Evolutionary conservation across 2,329 filamentous ascomycete species (phyloP).

Genomic region (Paracoccidioides lutzii): DNA sequence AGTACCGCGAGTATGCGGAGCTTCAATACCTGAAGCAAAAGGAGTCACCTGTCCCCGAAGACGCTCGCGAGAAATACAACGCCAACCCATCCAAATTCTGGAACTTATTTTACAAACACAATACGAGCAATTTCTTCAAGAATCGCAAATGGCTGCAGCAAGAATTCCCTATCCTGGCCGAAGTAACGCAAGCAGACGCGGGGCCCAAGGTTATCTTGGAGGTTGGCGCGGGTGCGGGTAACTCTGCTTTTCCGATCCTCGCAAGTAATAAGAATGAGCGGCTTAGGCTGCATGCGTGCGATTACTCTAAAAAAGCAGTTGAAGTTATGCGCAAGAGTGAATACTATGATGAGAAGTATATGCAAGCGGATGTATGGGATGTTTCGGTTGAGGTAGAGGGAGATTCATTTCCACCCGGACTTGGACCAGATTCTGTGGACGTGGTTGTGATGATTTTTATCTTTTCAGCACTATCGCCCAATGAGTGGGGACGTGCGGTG

Average conservation of each 20-base stretch:
- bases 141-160: slow-evolving; percentile 94
- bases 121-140: slow-evolving; percentile 96
- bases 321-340: slow-evolving; percentile 77
- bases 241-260: slow-evolving; percentile 87
- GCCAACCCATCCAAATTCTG: slow-evolving; percentile 87
- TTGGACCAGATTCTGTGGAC: slow-evolving; percentile 71
- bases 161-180: slow-evolving; percentile 79
- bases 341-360: slow-evolving; percentile 56
- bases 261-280: slow-evolving; percentile 68
- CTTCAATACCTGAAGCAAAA: slow-evolving; percentile 76
- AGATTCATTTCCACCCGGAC: slow-evolving; percentile 53
- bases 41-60: slow-evolving; percentile 75
- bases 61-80: slow-evolving; percentile 86
- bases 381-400: slow-evolving; percentile 47
- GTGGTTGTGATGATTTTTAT: slow-evolving; percentile 93
- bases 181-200: slow-evolving; percentile 57
- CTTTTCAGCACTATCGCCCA: slow-evolving; percentile 78
- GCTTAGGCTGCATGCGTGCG: slow-evolving; percentile 81
- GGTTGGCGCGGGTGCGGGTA: slow-evolving; percentile 88
- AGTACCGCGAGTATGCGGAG: slow-evolving; percentile 75
- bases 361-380: slow-evolving; percentile 94
- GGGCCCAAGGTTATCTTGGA: slow-evolving; percentile 65
- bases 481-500: slow-evolving; percentile 73
- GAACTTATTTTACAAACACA: slow-evolving; percentile 98
- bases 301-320: slow-evolving; percentile 91